A percentile compares a stretch with the other conserved stretches of the same genome.
Conservation (phyloP, 2,329 filamentous ascomycete species). For the Sarocladium brachiariae region DNA sequence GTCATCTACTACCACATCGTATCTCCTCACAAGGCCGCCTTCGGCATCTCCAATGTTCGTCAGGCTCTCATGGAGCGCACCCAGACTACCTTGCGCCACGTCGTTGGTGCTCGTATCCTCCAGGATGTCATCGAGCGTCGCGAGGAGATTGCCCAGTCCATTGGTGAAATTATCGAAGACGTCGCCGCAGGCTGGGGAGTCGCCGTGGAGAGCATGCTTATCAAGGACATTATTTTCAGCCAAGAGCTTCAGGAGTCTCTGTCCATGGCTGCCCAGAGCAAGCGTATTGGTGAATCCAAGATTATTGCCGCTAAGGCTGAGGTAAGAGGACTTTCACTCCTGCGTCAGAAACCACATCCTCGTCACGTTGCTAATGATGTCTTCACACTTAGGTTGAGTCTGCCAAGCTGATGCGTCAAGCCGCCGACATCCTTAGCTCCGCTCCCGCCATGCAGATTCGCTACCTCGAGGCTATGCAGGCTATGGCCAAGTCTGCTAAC, state of each 20-base stretch:
- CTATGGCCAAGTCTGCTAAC: conserved; percentile 93
- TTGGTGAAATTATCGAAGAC: conserved; percentile 95
- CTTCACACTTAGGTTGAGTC: conserved; percentile 59
- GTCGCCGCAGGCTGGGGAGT: conserved; percentile 93
- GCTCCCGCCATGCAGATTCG: conserved; percentile 97
- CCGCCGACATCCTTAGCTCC: conserved; percentile 84
- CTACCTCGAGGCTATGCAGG: conserved; percentile 97
- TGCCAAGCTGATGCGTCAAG: conserved; percentile 88
- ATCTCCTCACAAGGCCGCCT: conserved; percentile 91
- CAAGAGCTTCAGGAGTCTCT: conserved; percentile 92
- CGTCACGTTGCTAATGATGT: not conserved
- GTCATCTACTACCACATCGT: conserved; percentile 99
- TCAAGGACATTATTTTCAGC: conserved; percentile 98
- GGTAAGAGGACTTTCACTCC: conserved; percentile 40
- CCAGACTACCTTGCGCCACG: conserved; percentile 93
- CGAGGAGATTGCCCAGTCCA: conserved; percentile 92
- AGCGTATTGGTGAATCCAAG: conserved; percentile 97
- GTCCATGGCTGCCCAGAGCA: conserved; percentile 97
- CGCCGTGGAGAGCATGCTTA: conserved; percentile 94
- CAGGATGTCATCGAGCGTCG: conserved; percentile 98
- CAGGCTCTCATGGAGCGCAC: conserved; percentile 97
- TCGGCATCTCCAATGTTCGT: conserved; percentile 89
- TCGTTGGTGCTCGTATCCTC: conserved; percentile 88
- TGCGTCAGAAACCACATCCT: not conserved
- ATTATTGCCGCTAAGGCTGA: conserved; percentile 96